Percentiles rank a stretch among this genome's conserved stretches.
These are phyloP conservation scores for Helicostylum pulchrum DNA, from an alignment of 192 early-diverging fungal species.

Conservation along the genomic window DNA sequence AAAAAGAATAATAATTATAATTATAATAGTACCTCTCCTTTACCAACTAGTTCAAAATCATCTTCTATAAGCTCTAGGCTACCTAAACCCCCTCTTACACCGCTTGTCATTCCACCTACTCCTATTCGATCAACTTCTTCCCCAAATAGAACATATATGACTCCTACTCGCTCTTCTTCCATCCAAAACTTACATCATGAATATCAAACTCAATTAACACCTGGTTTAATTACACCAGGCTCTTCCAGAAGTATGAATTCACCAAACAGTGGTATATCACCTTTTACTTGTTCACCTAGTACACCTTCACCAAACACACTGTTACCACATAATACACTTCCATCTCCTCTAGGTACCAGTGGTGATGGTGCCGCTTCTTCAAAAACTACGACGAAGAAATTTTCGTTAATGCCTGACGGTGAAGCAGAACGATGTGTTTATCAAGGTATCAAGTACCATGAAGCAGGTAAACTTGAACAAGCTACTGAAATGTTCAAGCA, in stretches of 20 bases:
- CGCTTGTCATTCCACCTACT: slow-evolving; percentile 35
- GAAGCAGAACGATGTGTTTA: slow-evolving; percentile 61
- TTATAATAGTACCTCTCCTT: not conserved
- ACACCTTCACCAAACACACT: not conserved
- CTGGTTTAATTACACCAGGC: slow-evolving; percentile 4
- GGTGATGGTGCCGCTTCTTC: not conserved
- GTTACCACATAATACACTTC: not conserved
- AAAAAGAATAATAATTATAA: slow-evolving; percentile 1
- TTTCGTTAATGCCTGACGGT: not conserved
- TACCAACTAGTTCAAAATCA: not conserved
- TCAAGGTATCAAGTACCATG: slow-evolving; percentile 69
- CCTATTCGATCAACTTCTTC: slow-evolving; percentile 17
- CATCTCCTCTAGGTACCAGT: not conserved
- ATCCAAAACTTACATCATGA: slow-evolving; percentile 4
- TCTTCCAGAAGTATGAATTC: slow-evolving; percentile 6
- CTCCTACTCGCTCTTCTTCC: slow-evolving; percentile 7
- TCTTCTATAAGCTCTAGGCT: slow-evolving; percentile 8
- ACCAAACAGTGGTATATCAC: not conserved
- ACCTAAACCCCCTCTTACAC: slow-evolving; percentile 20
- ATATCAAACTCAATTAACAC: slow-evolving; percentile 6
- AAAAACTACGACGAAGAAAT: not conserved
- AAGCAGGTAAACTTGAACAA: slow-evolving; percentile 65
- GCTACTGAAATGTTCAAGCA: slow-evolving; percentile 68
- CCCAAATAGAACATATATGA: not conserved
- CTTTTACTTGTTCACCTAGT: not conserved